phyloP scores from a whole-genome alignment of 2,329 filamentous ascomycete species.

The Daldinia eschscholtzii region DNA sequence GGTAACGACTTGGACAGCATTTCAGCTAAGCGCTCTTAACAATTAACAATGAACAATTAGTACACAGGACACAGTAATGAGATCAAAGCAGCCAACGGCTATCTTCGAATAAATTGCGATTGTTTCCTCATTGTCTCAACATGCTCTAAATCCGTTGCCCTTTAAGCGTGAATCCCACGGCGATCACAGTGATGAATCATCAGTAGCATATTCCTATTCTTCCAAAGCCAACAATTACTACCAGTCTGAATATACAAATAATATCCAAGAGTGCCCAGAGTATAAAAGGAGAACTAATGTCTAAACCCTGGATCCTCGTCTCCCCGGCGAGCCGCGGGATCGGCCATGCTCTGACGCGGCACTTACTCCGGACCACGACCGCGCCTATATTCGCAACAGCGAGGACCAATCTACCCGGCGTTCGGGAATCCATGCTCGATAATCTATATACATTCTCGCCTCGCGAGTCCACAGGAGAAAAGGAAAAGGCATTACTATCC shows the following conservation, averaged over 20 bases:
- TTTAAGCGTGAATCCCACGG: background rate
- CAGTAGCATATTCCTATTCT: background rate
- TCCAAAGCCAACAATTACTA: background rate
- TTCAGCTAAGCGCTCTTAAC: no score
- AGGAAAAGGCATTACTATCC: slow-evolving; percentile 6
- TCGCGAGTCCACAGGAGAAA: background rate
- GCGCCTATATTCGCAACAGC: slow-evolving; percentile 63
- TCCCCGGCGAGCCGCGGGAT: slow-evolving; percentile 64
- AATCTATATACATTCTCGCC: slow-evolving; percentile 9
- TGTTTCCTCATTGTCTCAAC: background rate
- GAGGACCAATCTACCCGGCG: slow-evolving; percentile 54
- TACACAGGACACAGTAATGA: background rate
- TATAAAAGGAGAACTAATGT: slow-evolving; percentile 50
- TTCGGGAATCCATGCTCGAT: slow-evolving; percentile 53
- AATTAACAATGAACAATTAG: background rate
- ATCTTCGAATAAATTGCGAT: background rate
- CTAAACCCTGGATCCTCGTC: slow-evolving; percentile 64
- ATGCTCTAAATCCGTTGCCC: background rate
- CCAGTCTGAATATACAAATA: no score
- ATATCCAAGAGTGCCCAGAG: background rate
- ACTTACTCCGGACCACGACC: slow-evolving; percentile 61
- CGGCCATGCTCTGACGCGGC: slow-evolving; percentile 62
- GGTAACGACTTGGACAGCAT: no score
- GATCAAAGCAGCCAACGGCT: background rate
- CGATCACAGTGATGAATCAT: slow-evolving; percentile 4